Evolutionary conservation across 495 filamentous ascomycete genomes (phyloP), one percentile per base, ranked within the genome.

Genomic region (Neurospora terricola): DNA sequence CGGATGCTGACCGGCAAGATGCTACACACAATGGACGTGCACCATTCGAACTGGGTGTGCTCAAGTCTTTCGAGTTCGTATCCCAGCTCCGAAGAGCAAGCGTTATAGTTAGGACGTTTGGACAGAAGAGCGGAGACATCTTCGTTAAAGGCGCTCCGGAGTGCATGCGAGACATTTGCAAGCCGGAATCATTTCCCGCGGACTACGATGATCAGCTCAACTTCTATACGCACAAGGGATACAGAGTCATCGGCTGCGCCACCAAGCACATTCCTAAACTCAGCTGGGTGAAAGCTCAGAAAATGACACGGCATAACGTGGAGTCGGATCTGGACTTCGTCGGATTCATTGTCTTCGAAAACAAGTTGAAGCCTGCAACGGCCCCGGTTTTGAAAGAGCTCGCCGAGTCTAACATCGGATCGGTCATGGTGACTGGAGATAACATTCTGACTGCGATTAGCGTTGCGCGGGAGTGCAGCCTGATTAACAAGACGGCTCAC

Each of bases 141-240:
- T 98, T 93, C 81, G 94, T 99, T 66, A 99, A 99, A 82, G 96
- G 96, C 39, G 95, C 96, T 1, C 96, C 96, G 8, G 96, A 99
- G 81, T 96, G 92, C 79, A 95, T 99, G 89, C 91, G 89, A 75
- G 92, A 94, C 8, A 97, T 99, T 71, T 99, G 96, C 81, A 84
- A 85, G 37, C 86, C 92, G 3, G 91, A 94, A 76, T 91, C n/a
- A 93, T 90, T 99, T 76, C 96, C 96, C 1, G 79, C 82, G 40
- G 93, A 98, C 78, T 99, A 95, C 78, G 93, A 98, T 42, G 93
- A 98, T 71, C 86, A 94, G 12, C 82, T 98, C 12, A 88, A 86
- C 36, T 89, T 95, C 78, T 98, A 99, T 81, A 98, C 96, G 2
- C 94, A 98, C 75, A 90, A 93, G 76, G 96, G 96, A 42, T 99